A percentile compares a stretch with the other conserved stretches of the same genome.
Conservation (phyloP, 2,329 filamentous ascomycete genomes). For the Clonostachys byssicola region DNA sequence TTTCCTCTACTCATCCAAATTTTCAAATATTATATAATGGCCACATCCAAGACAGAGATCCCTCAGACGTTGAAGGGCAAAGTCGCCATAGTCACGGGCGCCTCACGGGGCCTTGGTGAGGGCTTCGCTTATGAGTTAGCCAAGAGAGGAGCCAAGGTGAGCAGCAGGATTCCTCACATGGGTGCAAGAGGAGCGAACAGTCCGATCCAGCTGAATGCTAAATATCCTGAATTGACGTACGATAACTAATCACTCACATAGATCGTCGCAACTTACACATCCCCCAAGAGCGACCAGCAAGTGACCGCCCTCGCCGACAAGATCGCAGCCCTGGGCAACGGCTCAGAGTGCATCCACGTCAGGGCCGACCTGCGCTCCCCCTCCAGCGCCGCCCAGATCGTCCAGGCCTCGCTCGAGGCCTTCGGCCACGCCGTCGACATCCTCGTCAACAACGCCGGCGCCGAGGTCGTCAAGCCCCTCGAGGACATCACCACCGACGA, state of each 20-base stretch:
- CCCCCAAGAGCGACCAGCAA: slow-evolving; percentile 5
- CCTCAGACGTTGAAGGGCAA: slow-evolving; percentile 7
- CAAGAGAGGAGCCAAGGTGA: slow-evolving; percentile 11
- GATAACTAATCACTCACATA: not conserved
- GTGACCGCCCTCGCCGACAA: slow-evolving; percentile 6
- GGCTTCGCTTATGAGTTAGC: slow-evolving; percentile 13
- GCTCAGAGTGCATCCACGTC: slow-evolving; percentile 5
- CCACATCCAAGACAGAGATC: not conserved
- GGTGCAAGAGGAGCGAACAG: too few relatives aligned
- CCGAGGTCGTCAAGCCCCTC: slow-evolving; percentile 25
- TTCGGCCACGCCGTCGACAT: slow-evolving; percentile 17
- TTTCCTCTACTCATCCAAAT: not conserved
- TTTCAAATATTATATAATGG: not conserved
- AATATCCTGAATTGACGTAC: too few relatives aligned
- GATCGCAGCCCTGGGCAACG: slow-evolving; percentile 5
- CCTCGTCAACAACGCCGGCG: slow-evolving; percentile 32
- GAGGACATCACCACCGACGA: slow-evolving; percentile 38
- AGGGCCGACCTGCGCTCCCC: slow-evolving; percentile 12
- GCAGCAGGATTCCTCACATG: not conserved
- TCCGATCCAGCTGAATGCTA: too few relatives aligned
- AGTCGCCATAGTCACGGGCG: slow-evolving; percentile 13
- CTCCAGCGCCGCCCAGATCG: slow-evolving; percentile 18
- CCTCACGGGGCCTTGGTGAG: slow-evolving; percentile 13
- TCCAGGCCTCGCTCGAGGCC: slow-evolving; percentile 15
- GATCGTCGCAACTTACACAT: slow-evolving; percentile 12